These are phyloP conservation scores for Micractinium sp. DNA, from an alignment of 139 green algal genomes.

Conservation along the genomic window DNA sequence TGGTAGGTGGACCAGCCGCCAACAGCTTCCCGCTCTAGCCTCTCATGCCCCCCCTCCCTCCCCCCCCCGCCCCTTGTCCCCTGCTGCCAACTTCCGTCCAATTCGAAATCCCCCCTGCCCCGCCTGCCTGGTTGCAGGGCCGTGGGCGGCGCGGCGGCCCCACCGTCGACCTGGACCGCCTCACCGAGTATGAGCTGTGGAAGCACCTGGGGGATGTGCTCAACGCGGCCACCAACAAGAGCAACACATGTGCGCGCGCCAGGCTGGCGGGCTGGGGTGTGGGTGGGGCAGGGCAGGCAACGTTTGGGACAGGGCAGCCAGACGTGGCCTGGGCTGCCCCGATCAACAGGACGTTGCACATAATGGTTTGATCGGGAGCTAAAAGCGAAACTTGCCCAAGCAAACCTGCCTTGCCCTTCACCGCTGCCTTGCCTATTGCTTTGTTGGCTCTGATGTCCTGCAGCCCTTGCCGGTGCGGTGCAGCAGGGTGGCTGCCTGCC, in stretches of 20 bases:
- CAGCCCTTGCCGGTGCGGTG: background rate
- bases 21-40: too few species aligned
- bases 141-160: background rate
- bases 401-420: too few species aligned
- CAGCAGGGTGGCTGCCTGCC: background rate
- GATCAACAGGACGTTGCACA: too few species aligned
- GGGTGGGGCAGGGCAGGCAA: too few species aligned
- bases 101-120: background rate
- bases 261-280: background rate
- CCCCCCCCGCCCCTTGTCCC: background rate
- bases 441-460: background rate
- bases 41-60: too few species aligned
- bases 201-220: constrained; percentile 3
- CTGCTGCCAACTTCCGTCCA: too few species aligned
- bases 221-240: background rate
- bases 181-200: constrained; percentile 24
- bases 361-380: too few species aligned
- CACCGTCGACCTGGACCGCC: constrained; percentile 19
- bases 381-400: too few species aligned
- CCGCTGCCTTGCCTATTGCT: background rate
- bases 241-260: constrained; percentile 6
- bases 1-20: too few species aligned
- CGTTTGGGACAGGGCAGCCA: too few species aligned
- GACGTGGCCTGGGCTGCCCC: too few species aligned
- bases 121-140: background rate